These are phyloP conservation scores for Dentipellis sp. DNA, from an alignment of 768 basidiomycete species.

Conservation along the genomic window DNA sequence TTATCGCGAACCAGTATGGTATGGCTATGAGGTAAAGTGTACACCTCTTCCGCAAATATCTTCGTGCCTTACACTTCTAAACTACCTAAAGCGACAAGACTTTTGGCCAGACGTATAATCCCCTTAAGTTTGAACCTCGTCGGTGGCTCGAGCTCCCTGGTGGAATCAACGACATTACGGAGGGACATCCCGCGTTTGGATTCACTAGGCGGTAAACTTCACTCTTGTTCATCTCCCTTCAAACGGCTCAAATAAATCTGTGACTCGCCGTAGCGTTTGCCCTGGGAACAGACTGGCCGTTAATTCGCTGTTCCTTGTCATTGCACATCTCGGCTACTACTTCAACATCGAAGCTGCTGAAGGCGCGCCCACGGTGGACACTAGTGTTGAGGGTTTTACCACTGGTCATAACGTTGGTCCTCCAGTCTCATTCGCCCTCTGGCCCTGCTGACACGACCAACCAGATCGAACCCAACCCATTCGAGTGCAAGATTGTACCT, in stretches of 20 bases:
- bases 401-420: neutral
- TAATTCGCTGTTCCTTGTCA: neutral
- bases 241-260: neutral
- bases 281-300: neutral
- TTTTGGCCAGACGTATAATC: neutral
- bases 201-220: neutral
- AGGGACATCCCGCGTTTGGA: neutral
- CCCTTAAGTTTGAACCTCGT: neutral
- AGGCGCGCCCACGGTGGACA: neutral
- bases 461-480: neutral
- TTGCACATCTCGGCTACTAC: neutral
- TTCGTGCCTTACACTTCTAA: neutral
- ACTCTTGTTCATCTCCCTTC: neutral
- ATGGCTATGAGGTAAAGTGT: neutral
- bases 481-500: neutral
- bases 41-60: no score
- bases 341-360: neutral
- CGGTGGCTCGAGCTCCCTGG: neutral
- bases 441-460: neutral
- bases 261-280: neutral
- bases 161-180: neutral
- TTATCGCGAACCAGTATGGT: neutral
- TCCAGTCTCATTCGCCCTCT: neutral
- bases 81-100: neutral
- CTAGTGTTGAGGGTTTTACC: neutral